Conservation (phyloP, 768 basidiomycete genomes). For the Dacryopinax primogenitus region DNA sequence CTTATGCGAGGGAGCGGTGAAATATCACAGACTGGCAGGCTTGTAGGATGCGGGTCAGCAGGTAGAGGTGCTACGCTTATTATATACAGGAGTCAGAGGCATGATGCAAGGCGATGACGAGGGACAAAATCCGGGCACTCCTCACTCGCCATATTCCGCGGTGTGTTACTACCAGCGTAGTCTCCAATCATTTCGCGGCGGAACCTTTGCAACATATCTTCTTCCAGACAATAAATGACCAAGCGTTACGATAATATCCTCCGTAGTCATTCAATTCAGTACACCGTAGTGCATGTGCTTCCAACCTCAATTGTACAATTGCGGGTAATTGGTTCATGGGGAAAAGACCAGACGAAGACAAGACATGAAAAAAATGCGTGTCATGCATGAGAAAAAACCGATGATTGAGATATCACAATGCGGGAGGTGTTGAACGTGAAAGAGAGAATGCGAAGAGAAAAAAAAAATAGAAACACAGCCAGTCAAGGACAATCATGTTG, state of each 20-base stretch:
- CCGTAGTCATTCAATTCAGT: background rate
- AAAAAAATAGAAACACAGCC: background rate
- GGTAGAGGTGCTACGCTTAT: too few species aligned
- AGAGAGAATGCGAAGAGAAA: background rate
- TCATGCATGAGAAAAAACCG: background rate
- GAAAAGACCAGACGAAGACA: background rate
- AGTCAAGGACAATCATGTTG: background rate
- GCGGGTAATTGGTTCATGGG: background rate
- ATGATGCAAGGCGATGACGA: background rate
- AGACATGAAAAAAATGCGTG: background rate
- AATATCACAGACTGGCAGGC: background rate
- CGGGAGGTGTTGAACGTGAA: background rate
- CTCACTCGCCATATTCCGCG: too few species aligned
- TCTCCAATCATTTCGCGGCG: too few species aligned
- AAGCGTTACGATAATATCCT: too few species aligned
- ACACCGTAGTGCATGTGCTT: background rate
- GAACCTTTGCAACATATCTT: too few species aligned
- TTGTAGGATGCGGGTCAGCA: too few species aligned
- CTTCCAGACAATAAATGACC: too few species aligned
- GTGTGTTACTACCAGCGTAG: too few species aligned
- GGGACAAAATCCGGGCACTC: background rate
- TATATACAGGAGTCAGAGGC: too few species aligned
- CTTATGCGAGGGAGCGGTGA: background rate
- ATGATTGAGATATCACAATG: constrained; percentile 1
- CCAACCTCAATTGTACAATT: constrained; percentile 1